These are phyloP conservation scores for Sanghuangporus weigelae DNA, from an alignment of 1,284 basidiomycete species.

Conservation along the genomic window DNA sequence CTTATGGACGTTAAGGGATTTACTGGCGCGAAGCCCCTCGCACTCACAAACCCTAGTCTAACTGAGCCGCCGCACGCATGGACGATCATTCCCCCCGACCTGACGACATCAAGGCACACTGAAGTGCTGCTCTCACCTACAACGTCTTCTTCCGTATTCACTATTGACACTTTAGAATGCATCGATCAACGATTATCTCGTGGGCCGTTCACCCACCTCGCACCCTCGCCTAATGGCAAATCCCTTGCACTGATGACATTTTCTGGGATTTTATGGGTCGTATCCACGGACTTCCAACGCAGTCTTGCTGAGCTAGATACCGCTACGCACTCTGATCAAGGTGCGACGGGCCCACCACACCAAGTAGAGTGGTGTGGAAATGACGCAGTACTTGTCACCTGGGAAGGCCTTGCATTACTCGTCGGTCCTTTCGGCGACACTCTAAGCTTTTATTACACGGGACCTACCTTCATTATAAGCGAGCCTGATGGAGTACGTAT, in stretches of 20 bases:
- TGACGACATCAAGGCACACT: slow-evolving; percentile 79
- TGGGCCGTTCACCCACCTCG: slow-evolving; percentile 85
- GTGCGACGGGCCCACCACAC: slow-evolving; percentile 49
- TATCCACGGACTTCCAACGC: slow-evolving; percentile 88
- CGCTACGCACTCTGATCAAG: slow-evolving; percentile 32
- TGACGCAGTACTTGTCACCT: slow-evolving; percentile 87
- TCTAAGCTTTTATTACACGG: slow-evolving; percentile 77
- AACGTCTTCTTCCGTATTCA: slow-evolving; percentile 52
- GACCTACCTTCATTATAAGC: slow-evolving; percentile 72
- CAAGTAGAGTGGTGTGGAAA: slow-evolving; percentile 96
- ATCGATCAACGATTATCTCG: slow-evolving; percentile 85
- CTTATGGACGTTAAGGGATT: slow-evolving; percentile 85
- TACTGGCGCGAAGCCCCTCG: slow-evolving; percentile 67
- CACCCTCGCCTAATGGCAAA: slow-evolving; percentile 91
- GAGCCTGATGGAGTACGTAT: slow-evolving; percentile 89
- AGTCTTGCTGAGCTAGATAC: slow-evolving; percentile 86
- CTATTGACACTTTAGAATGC: slow-evolving; percentile 81
- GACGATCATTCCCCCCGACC: slow-evolving; percentile 83
- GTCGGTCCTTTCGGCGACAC: slow-evolving; percentile 92
- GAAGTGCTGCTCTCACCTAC: slow-evolving; percentile 79
- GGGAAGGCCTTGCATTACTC: slow-evolving; percentile 75
- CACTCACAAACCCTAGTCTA: slow-evolving; percentile 72
- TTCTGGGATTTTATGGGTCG: slow-evolving; percentile 79
- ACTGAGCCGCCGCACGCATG: slow-evolving; percentile 75
- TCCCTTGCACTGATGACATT: slow-evolving; percentile 82